These are phyloP conservation scores for Trichoderma sp. DNA, from an alignment of 2,329 filamentous ascomycete genomes.

Conservation along the genomic window DNA sequence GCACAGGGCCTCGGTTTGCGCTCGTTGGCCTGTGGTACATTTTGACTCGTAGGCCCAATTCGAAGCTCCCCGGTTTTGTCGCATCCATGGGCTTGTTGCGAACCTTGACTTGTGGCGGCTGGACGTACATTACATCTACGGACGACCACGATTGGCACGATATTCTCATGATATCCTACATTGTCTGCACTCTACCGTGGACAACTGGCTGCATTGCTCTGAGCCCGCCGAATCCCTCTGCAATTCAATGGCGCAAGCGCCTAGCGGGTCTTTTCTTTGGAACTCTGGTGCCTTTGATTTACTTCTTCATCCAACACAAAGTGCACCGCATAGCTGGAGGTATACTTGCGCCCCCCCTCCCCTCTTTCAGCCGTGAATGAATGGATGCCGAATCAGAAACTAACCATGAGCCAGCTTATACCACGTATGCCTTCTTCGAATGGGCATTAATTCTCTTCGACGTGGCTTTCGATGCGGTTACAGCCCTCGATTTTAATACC, in stretches of 20 bases:
- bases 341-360: conserved; percentile 46
- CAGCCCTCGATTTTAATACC: conserved; percentile 83
- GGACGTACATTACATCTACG: conserved; percentile 98
- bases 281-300: conserved; percentile 84
- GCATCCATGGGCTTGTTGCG: conserved; percentile 79
- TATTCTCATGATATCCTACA: conserved; percentile 98
- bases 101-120: conserved; percentile 92
- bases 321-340: conserved; percentile 91
- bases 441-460: conserved; percentile 95
- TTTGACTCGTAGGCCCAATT: conserved; percentile 74
- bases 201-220: conserved; percentile 86
- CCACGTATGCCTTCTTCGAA: conserved; percentile 96
- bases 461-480: conserved; percentile 94
- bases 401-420: conserved; percentile 69
- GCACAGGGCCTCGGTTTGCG: conserved; percentile 78
- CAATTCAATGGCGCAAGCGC: conserved; percentile 86
- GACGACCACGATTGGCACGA: conserved; percentile 99
- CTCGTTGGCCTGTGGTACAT: conserved; percentile 92
- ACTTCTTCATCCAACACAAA: conserved; percentile 99
- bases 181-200: conserved; percentile 93
- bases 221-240: conserved; percentile 79
- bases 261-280: conserved; percentile 84
- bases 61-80: conserved; percentile 77
- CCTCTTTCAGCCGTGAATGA: background rate
- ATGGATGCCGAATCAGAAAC: background rate